These are phyloP conservation scores for Botryosphaeria dothidea DNA, from an alignment of 2,329 filamentous ascomycete genomes.

Conservation along the genomic window DNA sequence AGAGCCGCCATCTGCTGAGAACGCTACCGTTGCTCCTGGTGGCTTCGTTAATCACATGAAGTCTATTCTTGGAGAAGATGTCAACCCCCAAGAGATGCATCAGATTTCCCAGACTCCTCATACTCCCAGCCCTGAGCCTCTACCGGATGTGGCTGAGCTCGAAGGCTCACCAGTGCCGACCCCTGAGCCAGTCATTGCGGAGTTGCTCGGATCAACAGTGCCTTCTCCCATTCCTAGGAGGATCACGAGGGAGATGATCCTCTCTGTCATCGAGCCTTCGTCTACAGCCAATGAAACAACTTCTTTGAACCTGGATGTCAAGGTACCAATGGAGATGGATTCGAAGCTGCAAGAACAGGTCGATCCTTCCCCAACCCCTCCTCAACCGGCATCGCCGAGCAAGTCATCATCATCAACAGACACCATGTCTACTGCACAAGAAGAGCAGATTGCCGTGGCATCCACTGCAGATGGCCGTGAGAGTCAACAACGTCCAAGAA, in stretches of 20 bases:
- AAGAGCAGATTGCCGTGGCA: not conserved
- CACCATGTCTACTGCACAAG: constrained; percentile 8
- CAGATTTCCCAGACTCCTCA: not conserved
- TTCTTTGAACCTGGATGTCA: constrained; percentile 18
- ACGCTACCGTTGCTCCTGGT: constrained; percentile 26
- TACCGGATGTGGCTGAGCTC: constrained; percentile 28
- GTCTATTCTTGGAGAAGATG: constrained; percentile 42
- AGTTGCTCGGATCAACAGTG: constrained; percentile 28
- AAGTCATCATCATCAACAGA: not conserved
- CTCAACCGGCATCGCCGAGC: not conserved
- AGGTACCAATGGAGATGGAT: not conserved
- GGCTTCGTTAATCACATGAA: constrained; percentile 46
- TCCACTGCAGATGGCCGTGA: not conserved
- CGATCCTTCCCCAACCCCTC: not conserved
- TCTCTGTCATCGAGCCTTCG: constrained; percentile 29
- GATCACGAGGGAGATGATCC: constrained; percentile 36
- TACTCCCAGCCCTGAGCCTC: constrained; percentile 13
- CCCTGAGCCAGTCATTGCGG: constrained; percentile 24
- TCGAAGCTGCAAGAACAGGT: not conserved
- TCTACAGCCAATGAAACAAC: constrained; percentile 29
- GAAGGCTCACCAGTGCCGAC: constrained; percentile 2
- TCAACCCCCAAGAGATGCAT: not conserved
- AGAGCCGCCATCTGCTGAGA: constrained; percentile 1
- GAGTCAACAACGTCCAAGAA: not conserved
- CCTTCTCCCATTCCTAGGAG: constrained; percentile 33